Evolutionary conservation across 495 filamentous ascomycete species (phyloP).

Genomic region (Neurospora cerealis): DNA sequence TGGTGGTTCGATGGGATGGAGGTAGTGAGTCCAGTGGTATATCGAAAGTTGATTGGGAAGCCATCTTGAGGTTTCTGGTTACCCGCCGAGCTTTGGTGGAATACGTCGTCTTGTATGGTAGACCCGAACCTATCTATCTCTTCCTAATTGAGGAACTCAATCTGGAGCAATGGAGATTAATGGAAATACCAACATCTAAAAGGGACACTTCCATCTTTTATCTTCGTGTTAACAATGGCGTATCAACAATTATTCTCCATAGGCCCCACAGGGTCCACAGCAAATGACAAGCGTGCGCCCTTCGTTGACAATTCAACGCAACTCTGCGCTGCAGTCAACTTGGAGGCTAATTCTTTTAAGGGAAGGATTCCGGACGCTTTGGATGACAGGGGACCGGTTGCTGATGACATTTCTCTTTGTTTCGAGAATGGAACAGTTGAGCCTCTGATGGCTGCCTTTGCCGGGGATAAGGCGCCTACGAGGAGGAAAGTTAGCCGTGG

Average conservation of each 20-base stretch:
- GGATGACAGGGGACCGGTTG: not conserved
- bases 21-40: not conserved
- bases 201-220: not conserved
- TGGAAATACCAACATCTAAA: not conserved
- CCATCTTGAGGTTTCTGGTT: not conserved
- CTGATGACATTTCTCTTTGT: not conserved
- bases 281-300: not conserved
- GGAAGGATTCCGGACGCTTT: not conserved
- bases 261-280: not conserved
- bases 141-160: not conserved
- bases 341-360: not conserved
- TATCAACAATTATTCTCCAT: not conserved
- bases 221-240: not conserved
- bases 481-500: not conserved
- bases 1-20: not conserved
- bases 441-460: not conserved
- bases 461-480: not conserved
- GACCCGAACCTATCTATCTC: not conserved
- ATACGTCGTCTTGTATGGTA: not conserved
- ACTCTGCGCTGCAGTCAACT: not conserved
- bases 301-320: not conserved
- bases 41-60: not conserved
- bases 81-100: not conserved
- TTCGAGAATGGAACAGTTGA: not conserved
- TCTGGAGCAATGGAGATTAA: not conserved